Evolutionary conservation across 1,284 basidiomycete genomes (phyloP).

Genomic region (Leccinum pachyderme): DNA sequence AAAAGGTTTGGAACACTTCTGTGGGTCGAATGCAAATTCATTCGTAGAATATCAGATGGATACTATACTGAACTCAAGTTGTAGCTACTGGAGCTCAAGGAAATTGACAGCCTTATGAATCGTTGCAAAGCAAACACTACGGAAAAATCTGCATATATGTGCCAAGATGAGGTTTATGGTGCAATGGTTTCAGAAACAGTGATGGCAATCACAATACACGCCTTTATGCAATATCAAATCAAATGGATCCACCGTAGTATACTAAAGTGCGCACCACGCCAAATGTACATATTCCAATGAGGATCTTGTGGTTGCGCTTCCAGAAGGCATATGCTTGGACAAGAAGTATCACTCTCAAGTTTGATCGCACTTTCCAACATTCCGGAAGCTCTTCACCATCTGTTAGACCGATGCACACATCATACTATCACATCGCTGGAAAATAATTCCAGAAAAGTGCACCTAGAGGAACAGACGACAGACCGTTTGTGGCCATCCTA

Average conservation of each 20-base stretch:
- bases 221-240: slow-evolving; percentile 3
- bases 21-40: neutral
- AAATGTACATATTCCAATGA: slow-evolving; percentile 15
- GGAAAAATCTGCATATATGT: neutral
- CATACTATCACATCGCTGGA: slow-evolving; percentile 14
- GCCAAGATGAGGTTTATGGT: slow-evolving; percentile 1
- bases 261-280: slow-evolving; percentile 10
- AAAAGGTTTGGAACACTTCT: neutral
- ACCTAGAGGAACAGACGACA: neutral
- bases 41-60: slow-evolving; percentile 18
- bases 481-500: slow-evolving; percentile 12
- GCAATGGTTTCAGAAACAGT: slow-evolving; percentile 14
- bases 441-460: neutral
- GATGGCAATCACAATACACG: slow-evolving; percentile 9
- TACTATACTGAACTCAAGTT: slow-evolving; percentile 9
- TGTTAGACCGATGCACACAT: slow-evolving; percentile 16
- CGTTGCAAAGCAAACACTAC: slow-evolving; percentile 4
- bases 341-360: slow-evolving; percentile 18
- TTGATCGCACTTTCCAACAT: neutral
- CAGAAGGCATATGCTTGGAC: slow-evolving; percentile 28
- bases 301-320: slow-evolving; percentile 18
- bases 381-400: slow-evolving; percentile 12
- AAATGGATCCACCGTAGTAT: neutral
- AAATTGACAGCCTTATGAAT: slow-evolving; percentile 16
- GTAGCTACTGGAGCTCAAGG: slow-evolving; percentile 1